These are phyloP conservation scores for Purshia tridentata DNA, from an alignment of 306 rosid species.

Conservation along the genomic window DNA sequence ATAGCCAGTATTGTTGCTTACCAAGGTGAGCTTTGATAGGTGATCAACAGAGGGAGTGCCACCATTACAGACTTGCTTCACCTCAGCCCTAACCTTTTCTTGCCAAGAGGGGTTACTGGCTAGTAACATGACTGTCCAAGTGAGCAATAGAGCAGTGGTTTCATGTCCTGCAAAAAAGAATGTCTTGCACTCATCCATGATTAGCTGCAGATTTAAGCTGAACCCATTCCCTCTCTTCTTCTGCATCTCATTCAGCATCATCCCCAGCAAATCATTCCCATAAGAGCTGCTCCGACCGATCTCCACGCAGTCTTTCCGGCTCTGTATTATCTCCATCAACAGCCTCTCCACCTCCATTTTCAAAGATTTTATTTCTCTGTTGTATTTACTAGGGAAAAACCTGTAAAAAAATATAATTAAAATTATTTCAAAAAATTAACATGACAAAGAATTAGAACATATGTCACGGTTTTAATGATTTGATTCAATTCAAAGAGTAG, in stretches of 20 bases:
- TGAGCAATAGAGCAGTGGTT: constrained; percentile 84
- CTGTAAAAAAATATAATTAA: constrained; percentile 25
- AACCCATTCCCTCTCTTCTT: constrained; percentile 51
- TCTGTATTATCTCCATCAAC: constrained; percentile 85
- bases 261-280: constrained; percentile 85
- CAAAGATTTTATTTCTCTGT: constrained; percentile 76
- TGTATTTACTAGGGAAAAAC: constrained; percentile 85
- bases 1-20: constrained; percentile 21
- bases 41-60: constrained; percentile 59
- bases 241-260: constrained; percentile 76
- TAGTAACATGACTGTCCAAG: constrained; percentile 86
- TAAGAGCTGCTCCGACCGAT: constrained; percentile 72
- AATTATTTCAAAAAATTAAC: background rate
- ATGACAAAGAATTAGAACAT: background rate
- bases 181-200: constrained; percentile 96
- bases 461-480: background rate
- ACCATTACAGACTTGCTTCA: constrained; percentile 55
- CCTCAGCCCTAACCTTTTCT: constrained; percentile 59
- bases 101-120: constrained; percentile 84
- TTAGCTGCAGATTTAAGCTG: constrained; percentile 58
- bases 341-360: constrained; percentile 81
- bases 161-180: constrained; percentile 98
- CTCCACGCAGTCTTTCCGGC: constrained; percentile 79
- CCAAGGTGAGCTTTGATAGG: constrained; percentile 72
- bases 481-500: no score